Percentiles rank a stretch among this genome's conserved stretches.
Evolutionary conservation across 345 rosid genomes (phyloP).

Genomic region (Eucalyptus shirleyi): DNA sequence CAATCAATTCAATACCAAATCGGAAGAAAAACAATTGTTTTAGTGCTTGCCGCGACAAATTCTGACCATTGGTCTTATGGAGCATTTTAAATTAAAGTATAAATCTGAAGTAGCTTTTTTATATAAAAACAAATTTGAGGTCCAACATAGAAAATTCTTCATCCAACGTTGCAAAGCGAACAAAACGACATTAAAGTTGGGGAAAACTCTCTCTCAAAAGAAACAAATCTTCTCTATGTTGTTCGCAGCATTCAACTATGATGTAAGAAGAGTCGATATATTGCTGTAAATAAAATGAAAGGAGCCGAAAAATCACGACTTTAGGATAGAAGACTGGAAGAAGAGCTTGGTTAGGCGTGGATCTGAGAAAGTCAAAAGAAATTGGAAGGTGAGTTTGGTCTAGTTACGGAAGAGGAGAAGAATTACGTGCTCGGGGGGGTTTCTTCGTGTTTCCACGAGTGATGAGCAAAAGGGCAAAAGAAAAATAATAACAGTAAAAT

Average conservation of each 20-base stretch:
- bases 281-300: not conserved
- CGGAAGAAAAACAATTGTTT: not conserved
- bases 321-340: not conserved
- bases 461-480: not conserved
- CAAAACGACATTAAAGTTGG: not conserved
- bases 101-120: not conserved
- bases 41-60: not conserved
- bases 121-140: not conserved
- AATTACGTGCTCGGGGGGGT: not conserved
- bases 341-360: not conserved
- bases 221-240: not conserved
- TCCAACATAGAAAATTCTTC: not conserved
- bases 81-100: not conserved
- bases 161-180: not conserved
- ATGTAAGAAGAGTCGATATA: not conserved
- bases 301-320: not conserved
- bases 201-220: not conserved
- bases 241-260: not conserved
- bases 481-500: not conserved
- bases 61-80: not conserved
- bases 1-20: not conserved
- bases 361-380: not conserved
- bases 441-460: not conserved
- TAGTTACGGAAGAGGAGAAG: not conserved
- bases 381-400: not conserved